These are phyloP conservation scores for Fusarium buharicum DNA, from an alignment of 2,329 filamentous ascomycete species.

Conservation along the genomic window DNA sequence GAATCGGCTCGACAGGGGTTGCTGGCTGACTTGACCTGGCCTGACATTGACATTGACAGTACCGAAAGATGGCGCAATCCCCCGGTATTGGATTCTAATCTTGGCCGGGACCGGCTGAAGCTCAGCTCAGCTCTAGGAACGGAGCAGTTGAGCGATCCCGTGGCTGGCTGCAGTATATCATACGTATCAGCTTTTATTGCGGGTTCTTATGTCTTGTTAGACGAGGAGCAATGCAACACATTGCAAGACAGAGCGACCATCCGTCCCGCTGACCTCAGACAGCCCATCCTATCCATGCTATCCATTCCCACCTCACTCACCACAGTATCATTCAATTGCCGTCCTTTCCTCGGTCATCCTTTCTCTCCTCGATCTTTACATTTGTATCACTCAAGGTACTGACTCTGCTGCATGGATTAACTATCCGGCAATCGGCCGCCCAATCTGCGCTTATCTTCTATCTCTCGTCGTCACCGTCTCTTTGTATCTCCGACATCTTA, in stretches of 20 bases:
- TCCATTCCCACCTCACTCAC: constrained; percentile 23
- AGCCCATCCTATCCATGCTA: constrained; percentile 33
- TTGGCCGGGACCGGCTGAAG: constrained; percentile 27
- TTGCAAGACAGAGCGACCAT: constrained; percentile 16
- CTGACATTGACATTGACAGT: background rate
- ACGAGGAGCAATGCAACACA: constrained; percentile 9
- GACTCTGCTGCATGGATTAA: constrained; percentile 19
- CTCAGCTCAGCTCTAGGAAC: constrained; percentile 24
- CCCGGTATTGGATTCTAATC: constrained; percentile 25
- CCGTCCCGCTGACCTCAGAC: constrained; percentile 37
- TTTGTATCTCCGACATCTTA: constrained; percentile 19
- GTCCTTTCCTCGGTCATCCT: constrained; percentile 1
- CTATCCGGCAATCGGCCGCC: constrained; percentile 18
- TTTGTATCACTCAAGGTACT: constrained; percentile 13
- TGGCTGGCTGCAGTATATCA: background rate
- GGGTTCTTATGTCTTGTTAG: constrained; percentile 13
- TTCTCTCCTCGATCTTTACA: constrained; percentile 9
- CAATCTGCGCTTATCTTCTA: constrained; percentile 36
- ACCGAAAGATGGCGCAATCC: constrained; percentile 34
- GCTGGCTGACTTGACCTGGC: constrained; percentile 7
- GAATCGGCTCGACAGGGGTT: constrained; percentile 2
- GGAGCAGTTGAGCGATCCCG: no score
- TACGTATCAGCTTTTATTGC: constrained; percentile 3
- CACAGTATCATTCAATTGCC: constrained; percentile 15
- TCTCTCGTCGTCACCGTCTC: background rate